Evolutionary conservation across 2,329 filamentous ascomycete species (phyloP).

Genomic region (Nemania sp.): DNA sequence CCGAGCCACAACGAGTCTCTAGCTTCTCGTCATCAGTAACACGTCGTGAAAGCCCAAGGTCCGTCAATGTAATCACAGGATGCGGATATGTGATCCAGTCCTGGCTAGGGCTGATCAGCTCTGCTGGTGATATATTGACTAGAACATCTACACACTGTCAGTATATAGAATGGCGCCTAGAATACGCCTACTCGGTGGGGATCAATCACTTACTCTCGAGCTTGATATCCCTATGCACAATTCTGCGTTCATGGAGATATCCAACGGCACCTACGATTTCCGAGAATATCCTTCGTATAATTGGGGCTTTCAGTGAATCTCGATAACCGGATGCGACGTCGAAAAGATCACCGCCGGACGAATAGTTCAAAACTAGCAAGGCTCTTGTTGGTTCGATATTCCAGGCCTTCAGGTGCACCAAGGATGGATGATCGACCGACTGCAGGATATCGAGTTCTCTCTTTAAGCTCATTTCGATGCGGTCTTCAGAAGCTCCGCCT

Average conservation of each 20-base stretch:
- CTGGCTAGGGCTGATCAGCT: slow-evolving; percentile 64
- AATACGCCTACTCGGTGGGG: not conserved
- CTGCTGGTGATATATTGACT: slow-evolving; percentile 74
- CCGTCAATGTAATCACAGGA: slow-evolving; percentile 85
- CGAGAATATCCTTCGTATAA: slow-evolving; percentile 85
- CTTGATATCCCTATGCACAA: slow-evolving; percentile 97
- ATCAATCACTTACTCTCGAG: slow-evolving; percentile 73
- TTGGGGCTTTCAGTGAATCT: slow-evolving; percentile 64
- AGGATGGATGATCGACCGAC: slow-evolving; percentile 81
- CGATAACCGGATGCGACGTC: slow-evolving; percentile 80
- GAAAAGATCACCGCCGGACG: slow-evolving; percentile 91
- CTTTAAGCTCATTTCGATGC: slow-evolving; percentile 90
- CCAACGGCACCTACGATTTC: slow-evolving; percentile 83
- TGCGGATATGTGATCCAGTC: slow-evolving; percentile 78
- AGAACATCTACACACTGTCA: slow-evolving; percentile 71
- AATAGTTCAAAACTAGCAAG: slow-evolving; percentile 86
- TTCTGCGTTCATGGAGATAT: slow-evolving; percentile 82
- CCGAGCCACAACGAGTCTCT: slow-evolving; percentile 91
- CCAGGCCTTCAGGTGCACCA: slow-evolving; percentile 91
- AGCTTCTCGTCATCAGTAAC: slow-evolving; percentile 85
- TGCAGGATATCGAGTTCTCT: slow-evolving; percentile 94
- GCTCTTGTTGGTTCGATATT: slow-evolving; percentile 81
- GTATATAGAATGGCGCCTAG: slow-evolving; percentile 13
- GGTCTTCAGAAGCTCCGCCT: slow-evolving; percentile 88
- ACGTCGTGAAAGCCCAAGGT: slow-evolving; percentile 84